phyloP scores from a whole-genome alignment of 108 stramenopile species.

The Craspedostauros australis region DNA sequence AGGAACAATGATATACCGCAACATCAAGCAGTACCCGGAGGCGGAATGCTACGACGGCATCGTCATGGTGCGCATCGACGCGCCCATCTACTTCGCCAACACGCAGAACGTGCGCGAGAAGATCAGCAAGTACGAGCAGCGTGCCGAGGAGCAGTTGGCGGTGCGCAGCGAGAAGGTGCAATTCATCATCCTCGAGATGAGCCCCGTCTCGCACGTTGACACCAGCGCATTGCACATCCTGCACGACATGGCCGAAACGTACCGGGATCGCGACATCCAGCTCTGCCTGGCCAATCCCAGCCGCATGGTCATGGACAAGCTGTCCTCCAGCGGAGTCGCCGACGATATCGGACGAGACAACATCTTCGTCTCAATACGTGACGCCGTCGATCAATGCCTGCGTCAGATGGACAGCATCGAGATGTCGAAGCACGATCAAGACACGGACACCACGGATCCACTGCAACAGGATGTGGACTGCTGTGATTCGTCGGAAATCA shows the following conservation, averaged over 20 bases:
- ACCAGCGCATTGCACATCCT: conserved; percentile 44
- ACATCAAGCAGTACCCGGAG: conserved; percentile 49
- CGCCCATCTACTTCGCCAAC: conserved; percentile 69
- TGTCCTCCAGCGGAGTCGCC: conserved; percentile 18
- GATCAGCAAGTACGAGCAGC: conserved; percentile 21
- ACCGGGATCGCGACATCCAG: conserved; percentile 18
- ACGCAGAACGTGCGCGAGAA: conserved; percentile 34
- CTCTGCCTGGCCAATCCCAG: conserved; percentile 35
- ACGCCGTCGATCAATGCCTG: conserved; percentile 37
- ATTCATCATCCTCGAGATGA: conserved; percentile 45
- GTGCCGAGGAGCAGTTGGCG: conserved; percentile 9
- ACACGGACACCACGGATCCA: too few species aligned
- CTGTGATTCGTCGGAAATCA: too few species aligned
- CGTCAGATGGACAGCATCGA: conserved; percentile 13
- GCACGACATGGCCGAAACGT: conserved; percentile 26
- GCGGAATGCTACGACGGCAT: conserved; percentile 48
- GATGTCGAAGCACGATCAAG: conserved; percentile 3
- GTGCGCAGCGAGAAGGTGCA: background rate
- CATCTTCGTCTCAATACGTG: conserved; percentile 34
- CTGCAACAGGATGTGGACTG: too few species aligned
- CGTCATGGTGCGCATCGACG: conserved; percentile 52
- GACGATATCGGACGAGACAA: conserved; percentile 28
- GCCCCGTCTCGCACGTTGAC: conserved; percentile 36
- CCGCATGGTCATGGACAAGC: conserved; percentile 24
- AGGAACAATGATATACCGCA: conserved; percentile 48